These are phyloP conservation scores for Croton setiger DNA, from an alignment of 441 rosid genomes.

Conservation along the genomic window DNA sequence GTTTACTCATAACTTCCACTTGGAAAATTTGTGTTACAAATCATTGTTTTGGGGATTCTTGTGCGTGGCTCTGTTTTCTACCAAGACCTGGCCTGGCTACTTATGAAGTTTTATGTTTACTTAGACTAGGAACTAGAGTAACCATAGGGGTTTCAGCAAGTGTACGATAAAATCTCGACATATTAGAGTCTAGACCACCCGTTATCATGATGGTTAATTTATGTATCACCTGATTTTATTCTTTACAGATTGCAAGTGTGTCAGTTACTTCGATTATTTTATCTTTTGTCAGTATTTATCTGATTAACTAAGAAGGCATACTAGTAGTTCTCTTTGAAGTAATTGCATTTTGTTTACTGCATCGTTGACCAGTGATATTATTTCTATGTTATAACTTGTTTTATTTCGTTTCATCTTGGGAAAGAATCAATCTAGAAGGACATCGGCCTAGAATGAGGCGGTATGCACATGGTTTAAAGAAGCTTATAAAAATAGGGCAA, in stretches of 20 bases:
- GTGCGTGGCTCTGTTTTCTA: slow-evolving; percentile 1
- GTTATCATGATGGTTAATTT: background rate
- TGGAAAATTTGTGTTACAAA: background rate
- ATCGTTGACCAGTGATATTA: slow-evolving; percentile 6
- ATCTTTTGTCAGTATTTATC: background rate
- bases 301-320: slow-evolving; percentile 6
- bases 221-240: background rate
- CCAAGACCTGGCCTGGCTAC: background rate
- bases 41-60: background rate
- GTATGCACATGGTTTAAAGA: slow-evolving; percentile 80
- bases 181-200: background rate
- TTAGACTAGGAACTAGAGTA: background rate
- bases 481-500: slow-evolving; percentile 81
- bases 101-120: background rate
- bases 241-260: background rate
- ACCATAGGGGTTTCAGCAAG: background rate
- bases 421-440: slow-evolving; percentile 84
- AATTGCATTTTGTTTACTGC: slow-evolving; percentile 8
- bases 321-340: slow-evolving; percentile 1
- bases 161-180: background rate
- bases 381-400: slow-evolving; percentile 5
- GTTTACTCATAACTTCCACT: slow-evolving; percentile 4
- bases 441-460: slow-evolving; percentile 92
- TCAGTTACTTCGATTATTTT: background rate
- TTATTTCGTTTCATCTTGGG: slow-evolving; percentile 27